These are phyloP conservation scores for Calocybe gambosa DNA, from an alignment of 1,284 basidiomycete genomes.

Conservation along the genomic window DNA sequence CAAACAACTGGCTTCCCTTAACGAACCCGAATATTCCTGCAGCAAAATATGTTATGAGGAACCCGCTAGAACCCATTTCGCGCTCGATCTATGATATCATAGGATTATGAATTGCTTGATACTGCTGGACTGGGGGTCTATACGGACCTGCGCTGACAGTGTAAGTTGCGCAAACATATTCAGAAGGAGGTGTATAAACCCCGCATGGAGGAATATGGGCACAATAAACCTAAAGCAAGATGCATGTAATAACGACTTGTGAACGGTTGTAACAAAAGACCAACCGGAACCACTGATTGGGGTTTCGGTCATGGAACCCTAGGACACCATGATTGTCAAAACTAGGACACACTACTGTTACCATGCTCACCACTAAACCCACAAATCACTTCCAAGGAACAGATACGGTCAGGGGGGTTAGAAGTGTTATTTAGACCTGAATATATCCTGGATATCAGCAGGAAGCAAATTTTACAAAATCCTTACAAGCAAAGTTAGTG, in stretches of 20 bases:
- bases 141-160: constrained; percentile 65
- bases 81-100: constrained; percentile 55
- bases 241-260: not conserved
- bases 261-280: constrained; percentile 13
- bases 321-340: not conserved
- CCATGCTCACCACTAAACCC: constrained; percentile 63
- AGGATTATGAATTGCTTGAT: not conserved
- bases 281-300: constrained; percentile 85
- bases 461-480: not conserved
- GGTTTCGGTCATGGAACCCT: constrained; percentile 60
- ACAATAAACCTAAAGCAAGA: constrained; percentile 62
- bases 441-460: constrained; percentile 8
- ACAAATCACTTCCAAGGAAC: constrained; percentile 80
- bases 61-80: constrained; percentile 82
- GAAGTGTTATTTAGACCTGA: constrained; percentile 71
- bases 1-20: not conserved
- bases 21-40: constrained; percentile 85
- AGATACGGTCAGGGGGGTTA: constrained; percentile 64
- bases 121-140: not conserved
- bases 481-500: constrained; percentile 57
- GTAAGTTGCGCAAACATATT: constrained; percentile 89
- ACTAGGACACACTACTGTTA: not conserved
- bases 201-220: constrained; percentile 89
- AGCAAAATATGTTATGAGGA: constrained; percentile 79
- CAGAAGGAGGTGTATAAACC: constrained; percentile 80